Conservation (phyloP, 1,284 basidiomycete species). For the Pascua sp. region DNA sequence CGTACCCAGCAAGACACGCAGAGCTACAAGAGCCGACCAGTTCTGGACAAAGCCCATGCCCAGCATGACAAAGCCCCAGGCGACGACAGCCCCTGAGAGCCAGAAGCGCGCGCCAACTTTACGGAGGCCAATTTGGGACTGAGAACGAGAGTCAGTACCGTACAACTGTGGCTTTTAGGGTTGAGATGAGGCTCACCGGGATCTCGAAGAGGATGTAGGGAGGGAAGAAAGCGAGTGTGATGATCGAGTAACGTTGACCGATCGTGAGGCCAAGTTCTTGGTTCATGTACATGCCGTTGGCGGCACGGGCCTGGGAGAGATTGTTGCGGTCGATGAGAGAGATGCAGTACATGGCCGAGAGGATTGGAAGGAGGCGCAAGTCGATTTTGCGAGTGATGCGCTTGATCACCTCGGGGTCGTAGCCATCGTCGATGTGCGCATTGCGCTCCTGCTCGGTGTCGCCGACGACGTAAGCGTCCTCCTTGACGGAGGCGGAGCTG, state of each 20-base stretch:
- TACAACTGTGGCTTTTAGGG: not conserved
- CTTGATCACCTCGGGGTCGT: not conserved
- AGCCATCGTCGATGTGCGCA: constrained; percentile 3
- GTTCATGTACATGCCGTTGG: constrained; percentile 24
- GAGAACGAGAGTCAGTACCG: constrained; percentile 16
- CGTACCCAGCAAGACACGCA: constrained; percentile 33
- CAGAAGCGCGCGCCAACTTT: constrained; percentile 11
- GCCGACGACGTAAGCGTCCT: not conserved
- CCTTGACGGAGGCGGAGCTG: not conserved
- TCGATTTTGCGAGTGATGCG: constrained; percentile 8
- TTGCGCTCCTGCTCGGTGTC: not conserved
- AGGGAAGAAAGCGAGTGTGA: not conserved
- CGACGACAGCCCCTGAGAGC: constrained; percentile 19
- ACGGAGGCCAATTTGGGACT: constrained; percentile 14
- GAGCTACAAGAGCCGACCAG: constrained; percentile 38
- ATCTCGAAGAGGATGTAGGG: constrained; percentile 1
- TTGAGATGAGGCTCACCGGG: not conserved
- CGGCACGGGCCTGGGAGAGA: constrained; percentile 34
- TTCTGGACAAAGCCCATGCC: constrained; percentile 46
- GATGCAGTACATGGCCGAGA: constrained; percentile 6
- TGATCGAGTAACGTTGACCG: not conserved
- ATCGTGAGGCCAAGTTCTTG: not conserved
- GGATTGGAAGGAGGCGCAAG: constrained; percentile 7
- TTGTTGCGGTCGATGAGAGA: constrained; percentile 20
- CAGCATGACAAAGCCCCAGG: constrained; percentile 49